A percentile compares a stretch with the other conserved stretches of the same genome.
phyloP scores from a whole-genome alignment of 2,329 filamentous ascomycete genomes.

The Cladosporium oxysporum region DNA sequence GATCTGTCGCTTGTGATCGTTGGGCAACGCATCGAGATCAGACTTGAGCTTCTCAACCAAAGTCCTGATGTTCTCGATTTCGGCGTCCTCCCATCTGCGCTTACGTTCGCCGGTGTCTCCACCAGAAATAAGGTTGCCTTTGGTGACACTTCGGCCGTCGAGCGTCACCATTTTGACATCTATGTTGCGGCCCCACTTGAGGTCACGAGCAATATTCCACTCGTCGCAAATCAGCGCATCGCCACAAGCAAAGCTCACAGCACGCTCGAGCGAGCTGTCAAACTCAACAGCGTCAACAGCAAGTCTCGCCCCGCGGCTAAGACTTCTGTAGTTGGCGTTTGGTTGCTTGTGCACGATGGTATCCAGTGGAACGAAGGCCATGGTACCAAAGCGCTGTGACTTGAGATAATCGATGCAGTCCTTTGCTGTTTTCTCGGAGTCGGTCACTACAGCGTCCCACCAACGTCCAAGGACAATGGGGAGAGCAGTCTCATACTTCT shows the following conservation, averaged over 20 bases:
- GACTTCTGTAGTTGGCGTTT: conserved; percentile 86
- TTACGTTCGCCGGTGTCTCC: conserved; percentile 78
- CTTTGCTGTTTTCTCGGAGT: conserved; percentile 89
- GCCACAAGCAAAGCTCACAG: conserved; percentile 92
- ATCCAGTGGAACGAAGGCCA: conserved; percentile 94
- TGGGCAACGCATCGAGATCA: conserved; percentile 78
- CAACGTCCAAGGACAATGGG: conserved; percentile 88
- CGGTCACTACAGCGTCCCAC: conserved; percentile 92
- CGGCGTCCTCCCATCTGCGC: conserved; percentile 78
- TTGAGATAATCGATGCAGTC: conserved; percentile 95
- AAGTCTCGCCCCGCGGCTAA: conserved; percentile 77
- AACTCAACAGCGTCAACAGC: conserved; percentile 97
- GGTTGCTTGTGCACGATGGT: conserved; percentile 94
- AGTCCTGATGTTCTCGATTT: conserved; percentile 80
- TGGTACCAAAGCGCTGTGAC: conserved; percentile 80
- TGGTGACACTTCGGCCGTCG: conserved; percentile 95
- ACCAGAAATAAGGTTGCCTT: conserved; percentile 94
- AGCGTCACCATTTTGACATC: conserved; percentile 93
- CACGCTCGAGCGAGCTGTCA: conserved; percentile 82
- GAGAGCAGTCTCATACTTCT: conserved; percentile 92
- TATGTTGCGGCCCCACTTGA: conserved; percentile 81
- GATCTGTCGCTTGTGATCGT: conserved; percentile 70
- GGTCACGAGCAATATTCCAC: conserved; percentile 79
- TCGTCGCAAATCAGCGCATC: conserved; percentile 93
- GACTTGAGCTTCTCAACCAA: conserved; percentile 73